These are phyloP conservation scores for Auriscalpium orientale DNA, from an alignment of 768 basidiomycete species.

Conservation along the genomic window DNA sequence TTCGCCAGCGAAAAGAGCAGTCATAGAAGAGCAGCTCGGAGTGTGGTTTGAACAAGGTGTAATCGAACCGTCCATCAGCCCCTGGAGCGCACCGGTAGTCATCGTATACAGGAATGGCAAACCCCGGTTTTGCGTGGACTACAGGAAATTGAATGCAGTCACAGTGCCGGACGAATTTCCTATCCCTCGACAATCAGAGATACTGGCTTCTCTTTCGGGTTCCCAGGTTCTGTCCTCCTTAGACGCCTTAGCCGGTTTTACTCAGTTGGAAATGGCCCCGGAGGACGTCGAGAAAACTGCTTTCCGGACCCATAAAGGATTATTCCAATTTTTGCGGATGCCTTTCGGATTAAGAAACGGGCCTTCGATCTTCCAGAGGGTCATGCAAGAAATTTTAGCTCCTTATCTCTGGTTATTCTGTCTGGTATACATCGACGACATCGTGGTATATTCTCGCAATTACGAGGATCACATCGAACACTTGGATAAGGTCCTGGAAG, in stretches of 20 bases:
- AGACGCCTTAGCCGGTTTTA: slow-evolving; percentile 34
- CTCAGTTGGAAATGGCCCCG: slow-evolving; percentile 26
- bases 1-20: slow-evolving; percentile 1
- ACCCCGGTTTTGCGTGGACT: slow-evolving; percentile 29
- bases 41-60: slow-evolving; percentile 23
- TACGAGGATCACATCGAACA: slow-evolving; percentile 13
- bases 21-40: slow-evolving; percentile 8
- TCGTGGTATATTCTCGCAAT: slow-evolving; percentile 2
- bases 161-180: slow-evolving; percentile 19
- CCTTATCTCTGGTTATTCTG: slow-evolving; percentile 4
- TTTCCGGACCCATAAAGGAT: slow-evolving; percentile 20
- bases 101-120: slow-evolving; percentile 33
- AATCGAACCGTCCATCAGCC: slow-evolving; percentile 33
- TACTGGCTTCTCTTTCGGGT: slow-evolving; percentile 18
- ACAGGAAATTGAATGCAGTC: slow-evolving; percentile 21
- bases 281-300: slow-evolving; percentile 28
- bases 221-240: slow-evolving; percentile 24
- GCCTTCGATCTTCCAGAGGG: too few species aligned
- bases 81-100: slow-evolving; percentile 26
- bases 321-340: too few species aligned
- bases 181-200: slow-evolving; percentile 15
- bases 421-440: slow-evolving; percentile 9
- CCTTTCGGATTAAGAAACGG: too few species aligned
- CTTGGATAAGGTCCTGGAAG: slow-evolving; percentile 23
- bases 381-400: neutral